phyloP scores from a whole-genome alignment of 768 basidiomycete genomes.

The Phylloporus sp. region DNA sequence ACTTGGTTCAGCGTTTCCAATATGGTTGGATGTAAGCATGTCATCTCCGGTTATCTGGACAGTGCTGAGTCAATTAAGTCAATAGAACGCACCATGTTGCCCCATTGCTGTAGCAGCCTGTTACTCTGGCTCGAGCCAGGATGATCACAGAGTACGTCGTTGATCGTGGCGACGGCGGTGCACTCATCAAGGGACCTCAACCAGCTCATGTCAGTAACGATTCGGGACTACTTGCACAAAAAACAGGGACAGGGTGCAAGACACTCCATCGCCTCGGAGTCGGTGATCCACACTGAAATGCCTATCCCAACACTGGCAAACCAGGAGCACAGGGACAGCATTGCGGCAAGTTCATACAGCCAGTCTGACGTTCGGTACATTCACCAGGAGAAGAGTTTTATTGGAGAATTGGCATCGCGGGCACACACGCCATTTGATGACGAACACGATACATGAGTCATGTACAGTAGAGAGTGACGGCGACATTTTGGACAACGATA shows the following conservation, averaged over 20 bases:
- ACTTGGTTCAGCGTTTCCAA: slow-evolving; percentile 63
- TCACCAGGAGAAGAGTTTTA: slow-evolving; percentile 32
- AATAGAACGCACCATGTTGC: slow-evolving; percentile 76
- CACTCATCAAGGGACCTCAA: slow-evolving; percentile 3
- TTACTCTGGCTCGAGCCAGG: slow-evolving; percentile 77
- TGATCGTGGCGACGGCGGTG: neutral
- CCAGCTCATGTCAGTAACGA: slow-evolving; percentile 60
- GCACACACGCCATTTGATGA: slow-evolving; percentile 40
- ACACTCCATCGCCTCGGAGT: slow-evolving; percentile 21
- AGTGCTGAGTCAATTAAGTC: slow-evolving; percentile 2
- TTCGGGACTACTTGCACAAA: slow-evolving; percentile 71
- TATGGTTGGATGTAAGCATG: slow-evolving; percentile 69
- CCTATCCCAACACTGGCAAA: slow-evolving; percentile 29
- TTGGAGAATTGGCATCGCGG: slow-evolving; percentile 35
- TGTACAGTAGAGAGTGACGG: slow-evolving; percentile 17
- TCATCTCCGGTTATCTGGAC: neutral
- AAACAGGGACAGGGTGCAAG: slow-evolving; percentile 31
- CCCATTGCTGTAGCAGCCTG: slow-evolving; percentile 76
- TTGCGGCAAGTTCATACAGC: slow-evolving; percentile 26
- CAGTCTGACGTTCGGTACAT: slow-evolving; percentile 26
- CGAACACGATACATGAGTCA: slow-evolving; percentile 32
- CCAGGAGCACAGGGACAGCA: slow-evolving; percentile 29
- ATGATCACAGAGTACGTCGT: slow-evolving; percentile 68
- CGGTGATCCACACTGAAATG: slow-evolving; percentile 25
- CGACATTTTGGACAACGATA: neutral